Conservation (phyloP, 148 eudicot species). For the Linanthus parryae region DNA sequence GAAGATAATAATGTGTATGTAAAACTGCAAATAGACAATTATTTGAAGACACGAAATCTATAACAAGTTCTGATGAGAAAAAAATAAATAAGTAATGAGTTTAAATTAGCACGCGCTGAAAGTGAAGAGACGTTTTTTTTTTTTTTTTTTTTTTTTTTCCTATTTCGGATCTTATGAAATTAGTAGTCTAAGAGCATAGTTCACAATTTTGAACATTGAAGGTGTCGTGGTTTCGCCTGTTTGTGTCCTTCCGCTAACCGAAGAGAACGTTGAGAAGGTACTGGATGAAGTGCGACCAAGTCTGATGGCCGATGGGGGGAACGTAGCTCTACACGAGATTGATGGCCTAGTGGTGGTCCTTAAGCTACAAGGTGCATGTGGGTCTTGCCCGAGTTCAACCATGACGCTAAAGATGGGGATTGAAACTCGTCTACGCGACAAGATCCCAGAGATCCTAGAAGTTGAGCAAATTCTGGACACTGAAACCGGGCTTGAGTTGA, state of each 20-base stretch:
- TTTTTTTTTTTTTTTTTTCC: no score
- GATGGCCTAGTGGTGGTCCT: constrained; percentile 88
- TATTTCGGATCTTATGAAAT: no score
- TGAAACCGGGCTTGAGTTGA: constrained; percentile 87
- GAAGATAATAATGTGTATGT: no score
- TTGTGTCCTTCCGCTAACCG: constrained; percentile 75
- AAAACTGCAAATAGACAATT: no score
- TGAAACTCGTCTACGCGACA: constrained; percentile 71
- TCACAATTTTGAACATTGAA: no score
- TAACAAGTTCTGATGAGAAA: no score
- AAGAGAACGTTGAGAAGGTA: constrained; percentile 90
- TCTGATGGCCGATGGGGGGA: constrained; percentile 96
- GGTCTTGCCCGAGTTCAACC: constrained; percentile 95
- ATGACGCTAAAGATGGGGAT: constrained; percentile 92
- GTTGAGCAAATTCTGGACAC: constrained; percentile 84
- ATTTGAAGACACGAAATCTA: no score
- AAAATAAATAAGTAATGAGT: no score
- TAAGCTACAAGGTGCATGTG: constrained; percentile 95
- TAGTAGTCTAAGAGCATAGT: no score
- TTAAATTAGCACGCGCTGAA: no score
- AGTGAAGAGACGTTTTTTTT: no score
- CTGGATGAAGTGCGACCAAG: constrained; percentile 86
- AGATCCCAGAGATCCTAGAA: constrained; percentile 79
- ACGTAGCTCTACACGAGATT: constrained; percentile 83
- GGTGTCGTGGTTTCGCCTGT: constrained; percentile 49